These are phyloP conservation scores for Neofusicoccum laricinum DNA, from an alignment of 2,329 filamentous ascomycete genomes.

Conservation along the genomic window DNA sequence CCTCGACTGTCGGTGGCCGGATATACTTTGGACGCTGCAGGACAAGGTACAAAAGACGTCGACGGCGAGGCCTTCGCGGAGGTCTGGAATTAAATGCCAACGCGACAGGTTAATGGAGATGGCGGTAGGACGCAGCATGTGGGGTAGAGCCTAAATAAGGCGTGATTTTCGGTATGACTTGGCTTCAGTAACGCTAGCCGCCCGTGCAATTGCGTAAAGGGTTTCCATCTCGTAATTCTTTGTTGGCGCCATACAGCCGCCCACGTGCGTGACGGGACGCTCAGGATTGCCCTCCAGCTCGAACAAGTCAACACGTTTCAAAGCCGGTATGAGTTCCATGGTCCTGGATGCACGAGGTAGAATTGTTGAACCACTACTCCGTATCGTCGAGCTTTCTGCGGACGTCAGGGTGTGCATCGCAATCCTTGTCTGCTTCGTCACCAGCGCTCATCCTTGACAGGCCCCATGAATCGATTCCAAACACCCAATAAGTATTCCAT, in stretches of 20 bases:
- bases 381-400: not conserved
- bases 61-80: too few species aligned
- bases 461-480: not conserved
- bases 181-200: constrained; percentile 5
- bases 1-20: too few species aligned
- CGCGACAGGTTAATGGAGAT: not conserved
- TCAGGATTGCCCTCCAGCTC: not conserved
- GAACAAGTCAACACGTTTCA: not conserved
- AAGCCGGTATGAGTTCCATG: not conserved
- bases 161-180: constrained; percentile 5
- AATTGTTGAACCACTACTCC: not conserved
- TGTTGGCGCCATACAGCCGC: constrained; percentile 11
- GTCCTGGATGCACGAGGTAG: not conserved
- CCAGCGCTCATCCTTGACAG: too few species aligned
- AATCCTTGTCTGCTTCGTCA: too few species aligned
- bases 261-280: constrained; percentile 5
- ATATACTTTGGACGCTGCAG: too few species aligned
- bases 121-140: not conserved
- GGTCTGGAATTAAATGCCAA: too few species aligned
- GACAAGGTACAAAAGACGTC: too few species aligned
- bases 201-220: constrained; percentile 9
- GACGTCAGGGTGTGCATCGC: too few species aligned
- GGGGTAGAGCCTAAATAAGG: constrained; percentile 11
- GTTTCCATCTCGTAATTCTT: constrained; percentile 9
- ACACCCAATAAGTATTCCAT: not conserved